Base-by-base conservation (phyloP, 2,329 filamentous ascomycete species). In the Endoconidiophora polonica region DNA sequence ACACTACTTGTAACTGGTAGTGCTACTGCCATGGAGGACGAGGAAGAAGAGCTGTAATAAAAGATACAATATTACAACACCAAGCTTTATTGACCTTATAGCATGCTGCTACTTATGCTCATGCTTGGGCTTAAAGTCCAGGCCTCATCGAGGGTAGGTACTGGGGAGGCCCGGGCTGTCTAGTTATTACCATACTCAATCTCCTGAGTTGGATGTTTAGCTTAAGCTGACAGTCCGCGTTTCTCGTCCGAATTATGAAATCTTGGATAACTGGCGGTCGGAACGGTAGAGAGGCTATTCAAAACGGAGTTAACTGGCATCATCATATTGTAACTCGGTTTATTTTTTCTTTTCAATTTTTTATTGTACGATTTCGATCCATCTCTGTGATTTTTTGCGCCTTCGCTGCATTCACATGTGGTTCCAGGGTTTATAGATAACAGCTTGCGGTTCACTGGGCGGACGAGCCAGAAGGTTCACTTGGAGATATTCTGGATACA, bases 21-120 rank as follows among this genome's bases (percentile, higher is more conserved):
- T 20, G 40, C 44, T 22, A 50, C 48, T 16, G 23, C 48, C n/a
- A 55, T 55, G 49, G 43, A 54, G 37, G 50, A 48, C 12, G 54
- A 55, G 48, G 55, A 56, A 29, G 55, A 56, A 40, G 50, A 52
- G 33, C 45, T 48, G 40, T 48, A 41, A 48, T 43, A 9, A 43
- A 43, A 23, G 41, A 22, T 43, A 23, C 12, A 18, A 20, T 14
- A 14, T 20, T 12, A 3, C 10, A 23, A 22, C 20, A 22, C 3
- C 29, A 33, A 9, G 22, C n/a, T 22, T 22, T 43, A 5, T 22
- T 43, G 41, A 22, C 41, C 20, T 22, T 24, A 43, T 43, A 24
- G 18, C 20, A 23, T 24, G 41, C 18, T 26, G 23, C 29, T 33
- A 9, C 12, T 10, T 5, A 33, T 33, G 29, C 29, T 37, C 20